Percentiles rank a stretch among this genome's conserved stretches.
Conservation (phyloP, 768 basidiomycete species). For the Xanthoconium purpureum region DNA sequence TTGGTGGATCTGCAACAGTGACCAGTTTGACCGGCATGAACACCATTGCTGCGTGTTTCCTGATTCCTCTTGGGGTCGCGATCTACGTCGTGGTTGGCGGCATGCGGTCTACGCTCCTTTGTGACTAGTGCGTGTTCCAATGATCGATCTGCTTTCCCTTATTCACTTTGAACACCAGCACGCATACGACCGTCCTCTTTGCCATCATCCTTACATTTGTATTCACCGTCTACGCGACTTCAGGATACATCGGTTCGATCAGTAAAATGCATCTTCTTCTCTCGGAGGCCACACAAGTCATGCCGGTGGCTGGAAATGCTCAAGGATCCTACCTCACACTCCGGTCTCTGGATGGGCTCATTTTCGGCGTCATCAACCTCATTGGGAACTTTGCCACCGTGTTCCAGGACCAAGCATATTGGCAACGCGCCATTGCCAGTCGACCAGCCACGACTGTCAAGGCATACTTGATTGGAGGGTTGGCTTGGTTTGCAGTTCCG, state of each 20-base stretch:
- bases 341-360: conserved; percentile 70
- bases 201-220: conserved; percentile 75
- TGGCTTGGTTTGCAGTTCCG: conserved; percentile 91
- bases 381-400: conserved; percentile 78
- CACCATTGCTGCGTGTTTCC: conserved; percentile 87
- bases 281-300: conserved; percentile 44
- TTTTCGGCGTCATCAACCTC: conserved; percentile 86
- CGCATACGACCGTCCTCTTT: conserved; percentile 84
- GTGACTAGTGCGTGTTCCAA: conserved; percentile 67
- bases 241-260: conserved; percentile 75
- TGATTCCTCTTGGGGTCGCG: conserved; percentile 83
- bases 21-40: conserved; percentile 85
- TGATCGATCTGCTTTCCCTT: not conserved
- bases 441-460: conserved; percentile 83
- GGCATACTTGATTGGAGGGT: conserved; percentile 84
- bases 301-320: conserved; percentile 78
- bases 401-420: conserved; percentile 76
- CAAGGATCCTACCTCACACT: conserved; percentile 84
- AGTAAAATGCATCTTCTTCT: conserved; percentile 78
- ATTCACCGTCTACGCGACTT: conserved; percentile 82
- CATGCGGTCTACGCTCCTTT: conserved; percentile 82
- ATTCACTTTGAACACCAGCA: conserved; percentile 41
- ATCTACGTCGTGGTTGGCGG: conserved; percentile 87
- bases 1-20: conserved; percentile 86
- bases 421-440: conserved; percentile 89